Evolutionary conservation across 257 asterid genomes (phyloP).

Genomic region (Lycium barbarum): DNA sequence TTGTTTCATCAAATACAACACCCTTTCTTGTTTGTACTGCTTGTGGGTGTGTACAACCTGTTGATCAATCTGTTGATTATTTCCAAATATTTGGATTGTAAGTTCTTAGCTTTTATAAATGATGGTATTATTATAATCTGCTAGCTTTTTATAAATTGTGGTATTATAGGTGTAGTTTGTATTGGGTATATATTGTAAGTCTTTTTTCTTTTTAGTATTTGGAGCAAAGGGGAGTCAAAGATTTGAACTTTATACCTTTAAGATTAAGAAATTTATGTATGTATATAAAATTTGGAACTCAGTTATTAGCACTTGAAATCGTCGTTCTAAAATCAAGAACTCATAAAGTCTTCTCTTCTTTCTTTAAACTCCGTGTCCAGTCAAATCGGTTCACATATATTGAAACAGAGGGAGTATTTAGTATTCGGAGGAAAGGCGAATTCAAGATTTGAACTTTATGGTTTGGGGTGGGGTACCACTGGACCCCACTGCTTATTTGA

Average conservation of each 20-base stretch:
- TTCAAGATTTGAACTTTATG: not conserved
- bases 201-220: not conserved
- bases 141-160: not conserved
- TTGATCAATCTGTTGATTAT: conserved; percentile 67
- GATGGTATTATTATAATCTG: too few species aligned
- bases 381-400: too few species aligned
- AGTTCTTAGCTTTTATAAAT: too few species aligned
- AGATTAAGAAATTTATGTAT: too few species aligned
- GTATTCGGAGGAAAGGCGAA: not conserved
- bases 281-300: too few species aligned
- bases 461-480: too few species aligned
- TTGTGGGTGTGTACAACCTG: conserved; percentile 83
- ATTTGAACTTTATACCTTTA: not conserved
- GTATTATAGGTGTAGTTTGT: not conserved
- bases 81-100: conserved; percentile 85
- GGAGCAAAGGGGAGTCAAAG: not conserved
- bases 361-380: too few species aligned
- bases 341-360: too few species aligned
- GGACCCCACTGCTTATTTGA: too few species aligned
- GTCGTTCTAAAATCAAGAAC: too few species aligned
- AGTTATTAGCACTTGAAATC: too few species aligned
- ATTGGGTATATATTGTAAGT: not conserved
- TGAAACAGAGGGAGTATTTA: too few species aligned
- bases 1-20: conserved; percentile 41
- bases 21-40: conserved; percentile 77